Conservation (phyloP, 2,329 filamentous ascomycete genomes). For the Ceratocystis cubensis region DNA sequence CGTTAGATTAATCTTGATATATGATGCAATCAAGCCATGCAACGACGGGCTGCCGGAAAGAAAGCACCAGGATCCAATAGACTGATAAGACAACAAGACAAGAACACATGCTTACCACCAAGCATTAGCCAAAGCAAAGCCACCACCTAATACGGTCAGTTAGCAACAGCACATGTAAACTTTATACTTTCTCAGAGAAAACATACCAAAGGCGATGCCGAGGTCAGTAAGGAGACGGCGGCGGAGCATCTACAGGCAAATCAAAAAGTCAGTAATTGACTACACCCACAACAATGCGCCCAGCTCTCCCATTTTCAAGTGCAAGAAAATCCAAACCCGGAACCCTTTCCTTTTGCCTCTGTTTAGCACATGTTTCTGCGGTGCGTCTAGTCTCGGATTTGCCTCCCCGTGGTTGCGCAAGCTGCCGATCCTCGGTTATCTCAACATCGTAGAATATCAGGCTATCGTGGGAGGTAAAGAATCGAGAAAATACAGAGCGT, state of each 20-base stretch:
- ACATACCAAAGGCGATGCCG: constrained; percentile 43
- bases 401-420: not conserved
- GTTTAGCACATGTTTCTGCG: not conserved
- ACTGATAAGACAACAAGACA: not conserved
- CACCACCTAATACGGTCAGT: constrained; percentile 34
- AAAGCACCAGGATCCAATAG: too few species aligned
- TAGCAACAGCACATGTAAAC: not conserved
- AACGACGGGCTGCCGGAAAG: not conserved
- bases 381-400: not conserved
- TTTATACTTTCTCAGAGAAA: not conserved
- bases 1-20: constrained; percentile 1
- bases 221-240: constrained; percentile 46
- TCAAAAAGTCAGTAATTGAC: constrained; percentile 14
- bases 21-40: not conserved
- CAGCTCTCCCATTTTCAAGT: not conserved
- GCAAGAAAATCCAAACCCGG: not conserved
- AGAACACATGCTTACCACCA: constrained; percentile 40
- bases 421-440: not conserved
- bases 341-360: not conserved
- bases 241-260: constrained; percentile 42
- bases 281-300: not conserved
- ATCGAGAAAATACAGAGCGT: not conserved
- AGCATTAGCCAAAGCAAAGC: constrained; percentile 41
- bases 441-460: not conserved
- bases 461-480: not conserved